These are phyloP conservation scores for Isabelozyma gotoi DNA, from an alignment of 805 yeast species.

Conservation along the genomic window DNA sequence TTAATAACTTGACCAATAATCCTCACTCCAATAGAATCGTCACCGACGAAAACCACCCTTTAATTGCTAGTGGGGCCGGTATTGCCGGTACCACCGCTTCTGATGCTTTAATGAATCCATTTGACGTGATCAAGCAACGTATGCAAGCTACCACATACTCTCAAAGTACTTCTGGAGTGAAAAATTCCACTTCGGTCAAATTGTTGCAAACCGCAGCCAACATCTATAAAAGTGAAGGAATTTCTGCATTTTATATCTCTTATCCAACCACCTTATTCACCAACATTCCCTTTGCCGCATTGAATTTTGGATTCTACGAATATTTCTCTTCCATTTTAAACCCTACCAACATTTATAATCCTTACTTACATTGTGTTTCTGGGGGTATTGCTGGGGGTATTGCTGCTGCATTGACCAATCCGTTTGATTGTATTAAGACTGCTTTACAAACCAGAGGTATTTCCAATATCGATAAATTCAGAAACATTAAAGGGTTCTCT, in stretches of 20 bases:
- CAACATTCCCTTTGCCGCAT: constrained; percentile 92
- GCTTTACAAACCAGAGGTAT: constrained; percentile 80
- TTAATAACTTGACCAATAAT: constrained; percentile 36
- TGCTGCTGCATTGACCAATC: constrained; percentile 94
- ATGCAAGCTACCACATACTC: constrained; percentile 58
- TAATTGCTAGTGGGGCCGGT: constrained; percentile 85
- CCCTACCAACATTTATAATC: constrained; percentile 78
- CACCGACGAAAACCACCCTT: constrained; percentile 70
- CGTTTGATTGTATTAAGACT: constrained; percentile 91
- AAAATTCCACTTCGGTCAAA: constrained; percentile 20
- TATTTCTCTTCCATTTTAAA: constrained; percentile 74
- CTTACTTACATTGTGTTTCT: constrained; percentile 84
- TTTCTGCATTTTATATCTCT: constrained; percentile 82
- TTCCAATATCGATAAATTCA: constrained; percentile 45
- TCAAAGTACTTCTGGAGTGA: constrained; percentile 2
- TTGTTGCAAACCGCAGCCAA: constrained; percentile 39
- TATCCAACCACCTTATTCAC: constrained; percentile 92
- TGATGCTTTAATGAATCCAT: constrained; percentile 97
- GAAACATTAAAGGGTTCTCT: constrained; percentile 61
- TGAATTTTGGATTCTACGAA: constrained; percentile 92
- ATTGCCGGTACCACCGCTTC: constrained; percentile 89
- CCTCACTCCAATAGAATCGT: constrained; percentile 40
- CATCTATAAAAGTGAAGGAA: constrained; percentile 63
- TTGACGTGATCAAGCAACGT: constrained; percentile 92
- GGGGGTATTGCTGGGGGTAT: constrained; percentile 95